Evolutionary conservation across 1,284 basidiomycete genomes (phyloP), one percentile per base, ranked within the genome.

Genomic region (Exobasidium rhododendri): DNA sequence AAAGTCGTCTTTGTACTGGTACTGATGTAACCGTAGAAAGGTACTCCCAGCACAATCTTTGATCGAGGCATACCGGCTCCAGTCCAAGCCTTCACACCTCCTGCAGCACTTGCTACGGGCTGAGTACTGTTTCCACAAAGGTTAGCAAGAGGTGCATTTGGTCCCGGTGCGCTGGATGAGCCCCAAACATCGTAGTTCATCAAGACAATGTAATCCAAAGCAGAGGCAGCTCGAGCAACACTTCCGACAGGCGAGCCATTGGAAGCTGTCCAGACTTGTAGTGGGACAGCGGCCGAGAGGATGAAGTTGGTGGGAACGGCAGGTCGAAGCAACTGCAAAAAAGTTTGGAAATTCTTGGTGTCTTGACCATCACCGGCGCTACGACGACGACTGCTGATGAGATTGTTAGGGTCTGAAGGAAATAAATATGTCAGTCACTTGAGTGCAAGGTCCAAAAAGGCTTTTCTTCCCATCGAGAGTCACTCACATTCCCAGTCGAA

Each of bases 401-500:
- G 52, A 35, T 59, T 60, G 44, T 54, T 55, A 20, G 62, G 62
- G 45, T n/a, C n/a, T n/a, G n/a, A n/a, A n/a, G n/a, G n/a, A n/a
- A n/a, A n/a, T n/a, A n/a, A 45, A 14, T 44, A 22, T 14, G n/a
- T 44, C n/a, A n/a, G n/a, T n/a, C n/a, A n/a, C n/a, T n/a, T n/a
- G n/a, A n/a, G n/a, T n/a, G n/a, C n/a, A n/a, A n/a, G n/a, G n/a
- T n/a, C n/a, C n/a, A n/a, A n/a, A n/a, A n/a, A n/a, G n/a, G n/a
- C n/a, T n/a, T n/a, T 44, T 14, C n/a, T 62, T 84, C 62, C 62
- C 63, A 60, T n/a, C n/a, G n/a, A n/a, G n/a, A n/a, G n/a, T n/a
- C n/a, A n/a, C n/a, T n/a, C n/a, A n/a, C 84, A 84, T 76, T 86
- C 85, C 59, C 84, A 86, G 73, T 86, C 85, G 45, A 86, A 82